A percentile compares a stretch with the other conserved stretches of the same genome.
Conservation (phyloP, 2,329 filamentous ascomycete species). For the Tolypocladium sp. region DNA sequence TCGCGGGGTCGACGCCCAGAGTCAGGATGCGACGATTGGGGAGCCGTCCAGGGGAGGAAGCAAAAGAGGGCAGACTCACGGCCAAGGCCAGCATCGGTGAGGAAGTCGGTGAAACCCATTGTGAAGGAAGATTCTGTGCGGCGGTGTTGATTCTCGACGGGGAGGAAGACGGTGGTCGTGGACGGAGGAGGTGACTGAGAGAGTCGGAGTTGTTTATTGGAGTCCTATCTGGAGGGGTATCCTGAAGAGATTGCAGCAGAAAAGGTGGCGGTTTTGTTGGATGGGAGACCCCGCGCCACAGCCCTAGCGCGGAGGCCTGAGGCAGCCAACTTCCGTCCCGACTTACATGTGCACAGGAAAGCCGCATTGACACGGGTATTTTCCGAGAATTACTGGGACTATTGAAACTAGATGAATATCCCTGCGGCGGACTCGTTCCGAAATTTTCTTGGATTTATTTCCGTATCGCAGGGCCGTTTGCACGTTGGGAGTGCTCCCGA, state of each 20-base stretch:
- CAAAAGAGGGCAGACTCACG: slow-evolving; percentile 9
- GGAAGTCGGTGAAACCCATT: slow-evolving; percentile 60
- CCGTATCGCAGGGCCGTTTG: neutral
- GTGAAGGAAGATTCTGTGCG: slow-evolving; percentile 17
- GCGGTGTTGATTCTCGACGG: neutral
- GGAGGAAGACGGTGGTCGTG: neutral
- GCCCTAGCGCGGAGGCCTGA: slow-evolving; percentile 3
- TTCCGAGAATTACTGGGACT: neutral
- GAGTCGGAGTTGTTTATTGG: neutral
- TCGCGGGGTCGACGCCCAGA: neutral
- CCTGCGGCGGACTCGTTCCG: neutral
- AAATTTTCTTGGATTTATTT: neutral
- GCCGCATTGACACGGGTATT: neutral
- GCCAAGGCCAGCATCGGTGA: slow-evolving; percentile 49
- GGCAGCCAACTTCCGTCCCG: neutral
- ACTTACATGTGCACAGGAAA: neutral
- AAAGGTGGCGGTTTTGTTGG: neutral
- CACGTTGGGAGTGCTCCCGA: no score
- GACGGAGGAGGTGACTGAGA: neutral
- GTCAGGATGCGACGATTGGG: neutral
- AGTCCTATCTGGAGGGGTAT: neutral
- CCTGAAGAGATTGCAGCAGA: slow-evolving; percentile 1
- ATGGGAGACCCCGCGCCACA: slow-evolving; percentile 1
- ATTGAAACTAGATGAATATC: neutral
- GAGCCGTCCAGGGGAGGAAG: neutral